Percentiles rank a stretch among this genome's conserved stretches.
Conservation (phyloP, 164 flowering plant species). For the Piper betle region DNA sequence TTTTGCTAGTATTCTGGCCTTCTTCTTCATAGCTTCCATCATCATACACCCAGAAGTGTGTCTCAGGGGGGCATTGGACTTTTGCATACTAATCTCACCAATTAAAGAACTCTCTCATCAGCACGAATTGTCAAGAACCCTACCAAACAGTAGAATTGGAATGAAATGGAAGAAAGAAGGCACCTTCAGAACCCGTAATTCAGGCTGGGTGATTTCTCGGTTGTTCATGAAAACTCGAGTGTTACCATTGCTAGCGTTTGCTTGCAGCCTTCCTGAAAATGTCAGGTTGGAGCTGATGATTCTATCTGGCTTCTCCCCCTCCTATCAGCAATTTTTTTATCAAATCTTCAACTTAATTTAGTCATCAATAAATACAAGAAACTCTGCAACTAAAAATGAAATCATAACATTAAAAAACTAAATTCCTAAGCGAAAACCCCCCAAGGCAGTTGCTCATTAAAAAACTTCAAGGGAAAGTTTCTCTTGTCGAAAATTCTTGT, state of each 20-base stretch:
- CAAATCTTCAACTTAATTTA: too few species aligned
- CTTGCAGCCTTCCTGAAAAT: conserved; percentile 71
- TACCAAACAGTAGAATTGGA: too few species aligned
- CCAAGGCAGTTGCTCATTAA: too few species aligned
- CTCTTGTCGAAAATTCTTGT: too few species aligned
- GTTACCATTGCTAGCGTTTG: conserved; percentile 81
- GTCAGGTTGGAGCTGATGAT: conserved; percentile 78
- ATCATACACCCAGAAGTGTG: conserved; percentile 98
- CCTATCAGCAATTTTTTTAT: conserved; percentile 25
- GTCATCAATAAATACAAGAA: too few species aligned
- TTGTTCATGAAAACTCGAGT: conserved; percentile 89
- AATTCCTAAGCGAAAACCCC: too few species aligned
- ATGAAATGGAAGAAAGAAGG: background rate
- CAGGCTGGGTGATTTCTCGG: conserved; percentile 83
- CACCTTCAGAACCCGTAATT: conserved; percentile 71
- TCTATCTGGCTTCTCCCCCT: conserved; percentile 86
- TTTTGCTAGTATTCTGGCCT: conserved; percentile 91
- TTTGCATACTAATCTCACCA: conserved; percentile 56
- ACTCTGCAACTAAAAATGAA: too few species aligned
- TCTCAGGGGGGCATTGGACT: conserved; percentile 94
- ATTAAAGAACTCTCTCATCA: background rate
- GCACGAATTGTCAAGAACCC: background rate
- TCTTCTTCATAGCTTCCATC: conserved; percentile 99
- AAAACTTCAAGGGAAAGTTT: too few species aligned
- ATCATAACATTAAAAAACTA: too few species aligned